Percentiles rank a stretch among this genome's conserved stretches.
Evolutionary conservation across 75 land plant genomes (phyloP).

Genomic region (Larix kaempferi): DNA sequence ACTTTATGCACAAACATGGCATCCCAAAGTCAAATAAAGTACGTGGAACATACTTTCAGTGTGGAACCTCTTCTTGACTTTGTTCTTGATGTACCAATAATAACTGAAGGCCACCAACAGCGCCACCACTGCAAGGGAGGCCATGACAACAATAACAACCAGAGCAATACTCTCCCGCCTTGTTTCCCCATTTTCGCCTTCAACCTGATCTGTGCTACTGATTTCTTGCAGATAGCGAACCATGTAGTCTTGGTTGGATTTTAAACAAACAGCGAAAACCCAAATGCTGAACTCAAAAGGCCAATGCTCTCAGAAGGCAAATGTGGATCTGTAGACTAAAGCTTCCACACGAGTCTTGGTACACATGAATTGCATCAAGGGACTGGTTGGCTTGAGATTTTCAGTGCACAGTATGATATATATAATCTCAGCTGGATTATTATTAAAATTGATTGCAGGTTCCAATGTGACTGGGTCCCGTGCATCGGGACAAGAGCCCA

Average conservation of each 20-base stretch:
- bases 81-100: conserved; percentile 62
- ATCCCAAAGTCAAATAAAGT: neutral
- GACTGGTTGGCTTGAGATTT: no score
- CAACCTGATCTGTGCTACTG: neutral
- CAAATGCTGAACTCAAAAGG: neutral
- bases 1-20: neutral
- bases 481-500: conserved; percentile 8
- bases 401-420: no score
- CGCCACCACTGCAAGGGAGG: conserved; percentile 47
- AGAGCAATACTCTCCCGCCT: conserved; percentile 25
- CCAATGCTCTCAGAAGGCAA: neutral
- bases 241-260: neutral
- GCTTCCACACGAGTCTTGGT: neutral
- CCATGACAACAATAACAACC: conserved; percentile 44
- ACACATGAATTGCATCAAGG: neutral
- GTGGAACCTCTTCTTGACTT: conserved; percentile 37
- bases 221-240: conserved; percentile 7
- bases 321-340: neutral
- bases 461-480: conserved; percentile 2
- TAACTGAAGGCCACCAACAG: conserved; percentile 66
- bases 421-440: no score
- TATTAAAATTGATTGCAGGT: neutral
- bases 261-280: neutral
- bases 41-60: conserved; percentile 8
- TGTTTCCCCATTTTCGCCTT: conserved; percentile 7